Evolutionary conservation across 345 rosid species (phyloP).

Genomic region (Capsella bursapastoris): DNA sequence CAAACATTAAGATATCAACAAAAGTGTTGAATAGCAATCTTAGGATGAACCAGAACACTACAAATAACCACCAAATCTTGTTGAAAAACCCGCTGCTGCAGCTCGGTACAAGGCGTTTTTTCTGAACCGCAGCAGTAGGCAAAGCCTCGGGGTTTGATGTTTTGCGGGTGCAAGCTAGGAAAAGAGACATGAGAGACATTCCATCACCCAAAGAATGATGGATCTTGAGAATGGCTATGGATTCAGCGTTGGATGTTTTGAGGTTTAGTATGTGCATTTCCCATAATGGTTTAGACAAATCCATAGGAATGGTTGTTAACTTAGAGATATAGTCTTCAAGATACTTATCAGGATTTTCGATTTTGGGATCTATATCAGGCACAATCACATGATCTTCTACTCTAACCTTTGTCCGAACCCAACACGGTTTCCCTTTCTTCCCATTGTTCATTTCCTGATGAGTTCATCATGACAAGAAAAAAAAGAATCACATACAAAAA

Average conservation of each 20-base stretch:
- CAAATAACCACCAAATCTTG: slow-evolving; percentile 48
- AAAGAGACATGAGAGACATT: slow-evolving; percentile 65
- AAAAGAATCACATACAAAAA: neutral
- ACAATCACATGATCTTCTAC: slow-evolving; percentile 66
- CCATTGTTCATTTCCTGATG: slow-evolving; percentile 39
- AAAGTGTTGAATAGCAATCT: slow-evolving; percentile 58
- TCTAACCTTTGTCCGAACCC: slow-evolving; percentile 61
- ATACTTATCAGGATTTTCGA: slow-evolving; percentile 55
- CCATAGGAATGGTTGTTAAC: slow-evolving; percentile 60
- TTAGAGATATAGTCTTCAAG: slow-evolving; percentile 74
- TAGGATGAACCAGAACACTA: slow-evolving; percentile 50
- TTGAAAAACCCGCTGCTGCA: slow-evolving; percentile 25
- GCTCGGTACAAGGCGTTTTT: slow-evolving; percentile 14
- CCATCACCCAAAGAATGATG: slow-evolving; percentile 76
- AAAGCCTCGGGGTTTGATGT: slow-evolving; percentile 63
- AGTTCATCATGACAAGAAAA: slow-evolving; percentile 6
- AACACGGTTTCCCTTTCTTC: slow-evolving; percentile 55
- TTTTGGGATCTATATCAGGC: slow-evolving; percentile 50
- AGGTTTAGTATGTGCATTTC: slow-evolving; percentile 70
- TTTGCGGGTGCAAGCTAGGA: slow-evolving; percentile 62
- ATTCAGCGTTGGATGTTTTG: slow-evolving; percentile 70
- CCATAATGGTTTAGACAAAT: slow-evolving; percentile 78
- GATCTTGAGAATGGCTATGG: slow-evolving; percentile 48
- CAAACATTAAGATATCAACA: slow-evolving; percentile 53
- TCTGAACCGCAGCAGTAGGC: slow-evolving; percentile 58